These are phyloP conservation scores for Xylaria scruposa DNA, from an alignment of 495 filamentous ascomycete species.

Conservation along the genomic window DNA sequence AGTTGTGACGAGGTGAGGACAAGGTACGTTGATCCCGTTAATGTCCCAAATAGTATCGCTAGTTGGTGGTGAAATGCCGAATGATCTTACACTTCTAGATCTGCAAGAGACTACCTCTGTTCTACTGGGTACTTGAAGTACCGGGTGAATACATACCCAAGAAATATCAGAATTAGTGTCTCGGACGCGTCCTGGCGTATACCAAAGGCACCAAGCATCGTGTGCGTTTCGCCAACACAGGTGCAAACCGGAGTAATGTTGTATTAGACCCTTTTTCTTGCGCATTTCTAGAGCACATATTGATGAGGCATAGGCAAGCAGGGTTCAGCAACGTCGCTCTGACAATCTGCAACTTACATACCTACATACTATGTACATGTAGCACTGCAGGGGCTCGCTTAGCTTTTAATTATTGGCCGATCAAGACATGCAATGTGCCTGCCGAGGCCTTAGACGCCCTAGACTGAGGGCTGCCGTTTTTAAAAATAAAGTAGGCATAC, in stretches of 20 bases:
- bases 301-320: not conserved
- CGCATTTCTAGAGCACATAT: not conserved
- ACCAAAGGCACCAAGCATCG: not conserved
- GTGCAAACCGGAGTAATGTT: not conserved
- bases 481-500: not conserved
- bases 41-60: not conserved
- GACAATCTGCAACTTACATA: not conserved
- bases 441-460: not conserved
- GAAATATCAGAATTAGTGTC: not conserved
- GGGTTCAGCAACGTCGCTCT: not conserved
- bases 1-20: not conserved
- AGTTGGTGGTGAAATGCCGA: not conserved
- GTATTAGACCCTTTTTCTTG: not conserved
- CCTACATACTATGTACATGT: no score
- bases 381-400: not conserved
- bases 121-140: not conserved
- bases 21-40: not conserved
- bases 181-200: not conserved
- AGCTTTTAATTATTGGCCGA: slow-evolving; percentile 6
- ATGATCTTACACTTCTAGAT: not conserved
- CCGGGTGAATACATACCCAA: not conserved
- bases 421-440: not conserved
- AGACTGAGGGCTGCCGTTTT: not conserved
- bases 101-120: not conserved
- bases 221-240: not conserved